Percentiles rank a stretch among this genome's conserved stretches.
Conservation (phyloP, 768 basidiomycete species). For the Collybia sordida region DNA sequence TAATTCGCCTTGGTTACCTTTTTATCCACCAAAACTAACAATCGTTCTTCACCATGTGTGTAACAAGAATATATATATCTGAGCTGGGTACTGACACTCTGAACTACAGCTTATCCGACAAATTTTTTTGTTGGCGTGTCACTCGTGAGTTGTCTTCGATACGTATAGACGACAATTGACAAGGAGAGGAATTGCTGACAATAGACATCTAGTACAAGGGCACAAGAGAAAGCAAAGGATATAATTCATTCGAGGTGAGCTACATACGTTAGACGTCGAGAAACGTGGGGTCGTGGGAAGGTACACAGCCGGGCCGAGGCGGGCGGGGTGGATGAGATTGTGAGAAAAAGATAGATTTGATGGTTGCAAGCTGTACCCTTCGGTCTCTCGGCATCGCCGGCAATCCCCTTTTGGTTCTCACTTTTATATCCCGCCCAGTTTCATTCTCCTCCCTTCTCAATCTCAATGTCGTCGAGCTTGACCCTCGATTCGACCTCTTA, state of each 20-base stretch:
- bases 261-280: conserved; percentile 30
- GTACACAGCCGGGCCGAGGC: conserved; percentile 19
- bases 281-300: conserved; percentile 40
- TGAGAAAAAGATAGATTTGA: conserved; percentile 14
- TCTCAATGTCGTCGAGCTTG: conserved; percentile 20
- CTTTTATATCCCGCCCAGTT: conserved; percentile 23
- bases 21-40: conserved; percentile 16
- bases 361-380: conserved; percentile 11
- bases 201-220: too few species aligned
- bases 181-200: too few species aligned
- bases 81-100: too few species aligned
- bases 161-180: too few species aligned
- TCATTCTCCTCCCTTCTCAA: conserved; percentile 17
- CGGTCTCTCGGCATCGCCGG: conserved; percentile 9
- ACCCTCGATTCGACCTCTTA: conserved; percentile 18
- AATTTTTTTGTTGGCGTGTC: neutral
- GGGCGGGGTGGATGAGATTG: conserved; percentile 15
- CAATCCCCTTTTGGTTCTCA: conserved; percentile 17
- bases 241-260: neutral
- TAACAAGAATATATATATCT: too few species aligned
- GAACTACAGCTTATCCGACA: too few species aligned
- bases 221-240: neutral
- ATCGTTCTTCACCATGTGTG: conserved; percentile 11
- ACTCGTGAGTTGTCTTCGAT: conserved; percentile 10
- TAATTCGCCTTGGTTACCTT: conserved; percentile 23